Percentiles rank a stretch among this genome's conserved stretches.
phyloP scores from a whole-genome alignment of 805 yeast genomes.

The Kregervanrija delftensis region DNA sequence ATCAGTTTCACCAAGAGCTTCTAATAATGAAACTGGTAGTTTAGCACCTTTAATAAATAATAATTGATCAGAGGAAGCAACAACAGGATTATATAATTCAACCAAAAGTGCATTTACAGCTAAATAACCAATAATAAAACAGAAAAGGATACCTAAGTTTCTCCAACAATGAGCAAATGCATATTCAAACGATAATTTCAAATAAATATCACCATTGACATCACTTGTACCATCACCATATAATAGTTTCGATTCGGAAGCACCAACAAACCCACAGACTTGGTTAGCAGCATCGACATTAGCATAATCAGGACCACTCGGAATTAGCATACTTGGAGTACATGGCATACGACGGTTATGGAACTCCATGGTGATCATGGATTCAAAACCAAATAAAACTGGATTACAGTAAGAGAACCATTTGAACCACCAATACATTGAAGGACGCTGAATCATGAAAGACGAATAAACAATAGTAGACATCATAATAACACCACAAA shows the following conservation, averaged over 20 bases:
- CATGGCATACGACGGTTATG: conserved; percentile 48
- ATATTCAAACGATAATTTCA: conserved; percentile 42
- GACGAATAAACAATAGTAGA: conserved; percentile 56
- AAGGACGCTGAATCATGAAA: conserved; percentile 50
- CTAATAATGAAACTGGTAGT: conserved; percentile 21
- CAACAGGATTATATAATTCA: conserved; percentile 25
- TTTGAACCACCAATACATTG: conserved; percentile 57
- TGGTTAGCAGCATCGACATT: conserved; percentile 30
- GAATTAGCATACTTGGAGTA: conserved; percentile 35
- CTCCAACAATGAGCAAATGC: conserved; percentile 65
- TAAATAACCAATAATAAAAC: conserved; percentile 35
- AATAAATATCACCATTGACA: conserved; percentile 48
- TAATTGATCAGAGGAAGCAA: conserved; percentile 28
- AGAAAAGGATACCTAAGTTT: conserved; percentile 53
- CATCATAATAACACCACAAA: conserved; percentile 51
- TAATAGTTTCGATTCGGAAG: conserved; percentile 23
- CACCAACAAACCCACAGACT: conserved; percentile 48
- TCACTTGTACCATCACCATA: conserved; percentile 24
- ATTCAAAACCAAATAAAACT: conserved; percentile 41
- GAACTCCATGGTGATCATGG: conserved; percentile 53
- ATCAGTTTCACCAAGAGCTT: conserved; percentile 17
- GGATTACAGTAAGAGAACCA: conserved; percentile 49
- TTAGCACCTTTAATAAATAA: conserved; percentile 22
- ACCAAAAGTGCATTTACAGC: conserved; percentile 21
- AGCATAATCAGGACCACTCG: conserved; percentile 49